Base-by-base conservation (phyloP, 2,329 filamentous ascomycete species). In the Raffaelea arxii region DNA sequence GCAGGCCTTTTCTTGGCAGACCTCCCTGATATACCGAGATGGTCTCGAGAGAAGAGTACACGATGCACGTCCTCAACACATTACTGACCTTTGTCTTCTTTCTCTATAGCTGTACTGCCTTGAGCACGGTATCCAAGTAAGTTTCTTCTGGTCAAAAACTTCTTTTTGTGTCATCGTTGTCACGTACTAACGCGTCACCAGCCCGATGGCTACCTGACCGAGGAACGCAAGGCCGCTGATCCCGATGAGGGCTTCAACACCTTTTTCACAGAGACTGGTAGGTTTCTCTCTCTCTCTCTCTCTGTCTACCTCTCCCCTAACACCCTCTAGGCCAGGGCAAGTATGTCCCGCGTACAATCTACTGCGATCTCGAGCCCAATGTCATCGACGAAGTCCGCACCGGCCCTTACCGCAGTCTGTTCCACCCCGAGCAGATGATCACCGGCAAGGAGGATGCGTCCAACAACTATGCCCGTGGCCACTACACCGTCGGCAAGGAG, bases 221-320 rank as follows among this genome's bases (percentile, higher is more conserved):
- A 96, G 66, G 91, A 97, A 79, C 89, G 90, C 72, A 96, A 97
- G 79, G 81, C 80, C 60, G 82, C 82, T 65, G 86, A 94, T 55
- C 86, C 89, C 55, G 92, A 97, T 68, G 86, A 96, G 65, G 92
- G 92, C 57, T 98, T 98, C 82, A 96, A 90, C 78, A 98, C 92
- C 63, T 98, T 98, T 81, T 98, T 98, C 80, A 96, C 91, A 59
- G 92, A 98, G 80, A 97, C 92, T 64, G 91, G 92, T 97, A 86
- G 52, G 61, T 49, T 11, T 6, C 22, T 24, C 18, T 39, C 21
- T 16, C 7, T 18, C 6, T 40, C 6, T 6, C 12, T 38, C 14
- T 3, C 18, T 48, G 42, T n/a, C 18, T 38, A 47, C 25, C 41
- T 16, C 21, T 11, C 7, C 12, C 42, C 35, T 23, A 9, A 7